These are phyloP conservation scores for Colletotrichum liaoningense DNA, from an alignment of 2,329 filamentous ascomycete species.

Conservation along the genomic window DNA sequence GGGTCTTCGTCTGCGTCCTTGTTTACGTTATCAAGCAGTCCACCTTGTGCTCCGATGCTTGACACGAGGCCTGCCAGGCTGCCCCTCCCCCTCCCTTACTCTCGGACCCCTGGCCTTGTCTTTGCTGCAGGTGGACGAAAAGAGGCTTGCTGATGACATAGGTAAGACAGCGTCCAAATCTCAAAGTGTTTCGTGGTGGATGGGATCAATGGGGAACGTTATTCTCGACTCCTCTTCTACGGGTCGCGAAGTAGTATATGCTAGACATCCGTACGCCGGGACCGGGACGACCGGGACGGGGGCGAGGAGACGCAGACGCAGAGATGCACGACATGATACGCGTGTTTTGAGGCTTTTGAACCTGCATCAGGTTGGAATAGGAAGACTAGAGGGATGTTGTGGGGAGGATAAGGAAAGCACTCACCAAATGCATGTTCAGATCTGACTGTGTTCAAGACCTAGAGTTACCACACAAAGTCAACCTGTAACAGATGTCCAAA, in stretches of 20 bases:
- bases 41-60: slow-evolving; percentile 20
- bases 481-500: slow-evolving; percentile 3
- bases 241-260: slow-evolving; percentile 20
- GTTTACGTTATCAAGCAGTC: slow-evolving; percentile 29
- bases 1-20: slow-evolving; percentile 16
- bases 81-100: slow-evolving; percentile 27
- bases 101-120: slow-evolving; percentile 24
- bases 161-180: slow-evolving; percentile 13
- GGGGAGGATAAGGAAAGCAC: slow-evolving; percentile 3
- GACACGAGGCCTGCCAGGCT: slow-evolving; percentile 10
- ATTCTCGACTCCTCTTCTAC: slow-evolving; percentile 28
- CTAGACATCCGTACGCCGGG: slow-evolving; percentile 16
- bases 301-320: slow-evolving; percentile 23
- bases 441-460: not conserved
- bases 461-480: not conserved
- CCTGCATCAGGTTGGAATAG: not conserved
- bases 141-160: slow-evolving; percentile 30
- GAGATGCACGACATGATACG: slow-evolving; percentile 32
- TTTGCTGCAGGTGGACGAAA: slow-evolving; percentile 31
- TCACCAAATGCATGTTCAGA: not conserved
- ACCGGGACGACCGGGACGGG: slow-evolving; percentile 10
- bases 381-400: not conserved
- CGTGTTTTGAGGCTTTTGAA: slow-evolving; percentile 2
- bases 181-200: slow-evolving; percentile 16
- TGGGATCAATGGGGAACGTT: slow-evolving; percentile 14